Conservation (phyloP, 768 basidiomycete genomes). For the Jaapia argillacea region DNA sequence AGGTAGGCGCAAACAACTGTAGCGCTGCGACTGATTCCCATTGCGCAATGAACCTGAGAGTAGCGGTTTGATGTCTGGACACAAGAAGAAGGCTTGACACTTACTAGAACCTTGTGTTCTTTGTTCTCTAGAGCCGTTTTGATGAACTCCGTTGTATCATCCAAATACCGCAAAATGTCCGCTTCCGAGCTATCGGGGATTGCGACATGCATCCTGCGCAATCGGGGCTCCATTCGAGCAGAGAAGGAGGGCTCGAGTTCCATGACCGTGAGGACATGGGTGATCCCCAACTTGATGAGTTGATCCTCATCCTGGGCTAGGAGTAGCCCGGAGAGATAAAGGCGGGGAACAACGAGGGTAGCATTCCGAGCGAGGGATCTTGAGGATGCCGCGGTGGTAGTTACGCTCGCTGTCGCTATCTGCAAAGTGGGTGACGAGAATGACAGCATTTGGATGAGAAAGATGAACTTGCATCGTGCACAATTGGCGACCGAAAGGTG, state of each 20-base stretch:
- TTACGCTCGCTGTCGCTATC: neutral
- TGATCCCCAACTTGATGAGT: conserved; percentile 51
- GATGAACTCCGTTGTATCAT: conserved; percentile 43
- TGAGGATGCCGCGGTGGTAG: neutral
- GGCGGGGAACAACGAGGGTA: conserved; percentile 29
- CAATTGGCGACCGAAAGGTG: too few relatives aligned
- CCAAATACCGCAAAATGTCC: conserved; percentile 37
- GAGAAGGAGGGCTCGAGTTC: conserved; percentile 40
- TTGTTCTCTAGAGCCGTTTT: conserved; percentile 32
- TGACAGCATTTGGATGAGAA: too few relatives aligned
- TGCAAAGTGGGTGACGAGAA: neutral
- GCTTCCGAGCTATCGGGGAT: conserved; percentile 29
- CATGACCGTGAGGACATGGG: conserved; percentile 62
- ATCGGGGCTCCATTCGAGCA: conserved; percentile 6
- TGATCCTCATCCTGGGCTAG: conserved; percentile 41
- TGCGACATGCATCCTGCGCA: conserved; percentile 34
- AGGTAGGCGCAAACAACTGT: conserved; percentile 69
- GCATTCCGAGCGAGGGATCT: conserved; percentile 2
- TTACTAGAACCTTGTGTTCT: conserved; percentile 37
- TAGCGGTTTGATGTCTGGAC: neutral
- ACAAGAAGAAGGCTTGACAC: conserved; percentile 12
- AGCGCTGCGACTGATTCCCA: conserved; percentile 67
- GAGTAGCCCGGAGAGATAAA: conserved; percentile 56
- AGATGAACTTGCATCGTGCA: too few relatives aligned
- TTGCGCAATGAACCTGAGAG: conserved; percentile 62